phyloP scores from a whole-genome alignment of 345 rosid genomes.

The Populus simonii region DNA sequence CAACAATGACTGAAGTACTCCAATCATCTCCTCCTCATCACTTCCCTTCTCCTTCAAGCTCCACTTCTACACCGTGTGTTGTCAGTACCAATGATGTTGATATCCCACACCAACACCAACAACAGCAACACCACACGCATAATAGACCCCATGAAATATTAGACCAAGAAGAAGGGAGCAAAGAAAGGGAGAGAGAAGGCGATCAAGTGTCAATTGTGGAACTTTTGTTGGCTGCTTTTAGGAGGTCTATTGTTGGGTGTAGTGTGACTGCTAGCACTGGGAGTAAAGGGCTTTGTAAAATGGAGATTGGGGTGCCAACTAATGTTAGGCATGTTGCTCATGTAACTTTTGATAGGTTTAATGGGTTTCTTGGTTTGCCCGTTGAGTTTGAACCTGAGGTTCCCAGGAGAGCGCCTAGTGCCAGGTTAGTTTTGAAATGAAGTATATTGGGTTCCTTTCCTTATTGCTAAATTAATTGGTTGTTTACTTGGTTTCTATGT shows the following conservation, averaged over 20 bases:
- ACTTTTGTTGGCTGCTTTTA: conserved; percentile 61
- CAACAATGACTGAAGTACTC: conserved; percentile 73
- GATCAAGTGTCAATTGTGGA: conserved; percentile 73
- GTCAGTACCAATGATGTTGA: conserved; percentile 32
- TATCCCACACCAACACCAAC: conserved; percentile 19
- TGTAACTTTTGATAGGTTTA: conserved; percentile 97
- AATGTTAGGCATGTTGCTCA: conserved; percentile 95
- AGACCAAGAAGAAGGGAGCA: conserved; percentile 22
- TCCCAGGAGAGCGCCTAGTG: conserved; percentile 90
- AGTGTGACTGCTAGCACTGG: conserved; percentile 42
- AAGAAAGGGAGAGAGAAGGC: conserved; percentile 30
- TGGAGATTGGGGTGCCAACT: conserved; percentile 97
- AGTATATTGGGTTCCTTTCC: not conserved
- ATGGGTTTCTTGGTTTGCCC: conserved; percentile 97
- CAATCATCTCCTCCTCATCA: conserved; percentile 61
- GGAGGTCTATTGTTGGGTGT: conserved; percentile 78
- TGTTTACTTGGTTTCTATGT: not conserved
- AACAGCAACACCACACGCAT: conserved; percentile 26
- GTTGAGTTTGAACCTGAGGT: conserved; percentile 98
- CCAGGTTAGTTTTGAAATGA: conserved; percentile 49
- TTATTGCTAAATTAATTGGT: not conserved
- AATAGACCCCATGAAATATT: conserved; percentile 35
- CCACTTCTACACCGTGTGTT: conserved; percentile 54
- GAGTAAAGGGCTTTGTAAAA: conserved; percentile 56
- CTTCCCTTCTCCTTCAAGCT: conserved; percentile 92